Conservation (phyloP, 2,329 filamentous ascomycete genomes). For the Ciborinia camelliae region DNA sequence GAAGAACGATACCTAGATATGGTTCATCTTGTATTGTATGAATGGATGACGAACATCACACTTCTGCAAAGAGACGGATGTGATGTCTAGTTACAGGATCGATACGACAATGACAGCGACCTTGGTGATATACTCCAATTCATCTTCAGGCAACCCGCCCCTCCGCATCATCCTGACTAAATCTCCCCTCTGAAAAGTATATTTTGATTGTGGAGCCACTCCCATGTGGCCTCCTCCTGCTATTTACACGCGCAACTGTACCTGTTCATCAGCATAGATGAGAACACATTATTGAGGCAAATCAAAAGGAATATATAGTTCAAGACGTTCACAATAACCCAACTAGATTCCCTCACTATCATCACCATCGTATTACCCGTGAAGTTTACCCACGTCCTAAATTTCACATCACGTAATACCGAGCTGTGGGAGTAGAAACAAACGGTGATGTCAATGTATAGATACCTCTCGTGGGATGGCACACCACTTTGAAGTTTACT, state of each 20-base stretch:
- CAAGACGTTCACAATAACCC: constrained; percentile 6
- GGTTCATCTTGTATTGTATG: constrained; percentile 14
- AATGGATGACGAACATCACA: constrained; percentile 13
- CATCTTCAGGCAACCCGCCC: neutral
- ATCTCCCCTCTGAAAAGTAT: neutral
- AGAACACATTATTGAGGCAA: constrained; percentile 1
- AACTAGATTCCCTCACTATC: constrained; percentile 7
- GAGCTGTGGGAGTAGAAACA: constrained; percentile 1
- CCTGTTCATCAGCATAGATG: constrained; percentile 6
- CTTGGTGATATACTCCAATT: constrained; percentile 9
- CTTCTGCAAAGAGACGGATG: constrained; percentile 11
- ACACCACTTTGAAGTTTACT: neutral
- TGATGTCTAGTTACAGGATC: constrained; percentile 10
- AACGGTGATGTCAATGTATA: neutral
- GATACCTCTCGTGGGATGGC: neutral
- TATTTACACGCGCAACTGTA: constrained; percentile 10
- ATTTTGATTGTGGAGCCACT: constrained; percentile 6
- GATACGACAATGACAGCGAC: constrained; percentile 13
- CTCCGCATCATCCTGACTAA: neutral
- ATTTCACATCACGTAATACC: constrained; percentile 13
- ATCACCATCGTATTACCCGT: neutral
- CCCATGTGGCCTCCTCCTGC: constrained; percentile 12
- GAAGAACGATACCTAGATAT: constrained; percentile 18
- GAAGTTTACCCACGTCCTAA: constrained; percentile 6
- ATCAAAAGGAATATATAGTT: neutral